phyloP scores from a whole-genome alignment of 2,329 filamentous ascomycete species.

The Raffaelea deltoideospora region DNA sequence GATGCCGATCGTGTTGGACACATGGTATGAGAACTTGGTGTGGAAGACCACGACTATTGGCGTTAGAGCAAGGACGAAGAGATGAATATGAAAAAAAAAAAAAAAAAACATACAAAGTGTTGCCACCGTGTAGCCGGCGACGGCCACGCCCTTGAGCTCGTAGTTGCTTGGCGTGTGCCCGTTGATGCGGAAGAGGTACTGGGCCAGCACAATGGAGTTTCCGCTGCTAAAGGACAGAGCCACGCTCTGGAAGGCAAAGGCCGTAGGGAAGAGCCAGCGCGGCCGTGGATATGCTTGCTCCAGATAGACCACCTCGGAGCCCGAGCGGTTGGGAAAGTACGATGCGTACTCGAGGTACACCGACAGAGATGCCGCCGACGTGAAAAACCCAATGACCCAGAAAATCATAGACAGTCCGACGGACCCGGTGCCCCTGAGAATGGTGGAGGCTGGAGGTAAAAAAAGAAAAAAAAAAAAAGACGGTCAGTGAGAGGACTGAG shows the following conservation, averaged over 20 bases:
- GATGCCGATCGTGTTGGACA: constrained; percentile 37
- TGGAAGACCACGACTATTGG: constrained; percentile 26
- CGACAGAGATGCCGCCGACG: constrained; percentile 36
- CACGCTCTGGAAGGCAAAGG: constrained; percentile 49
- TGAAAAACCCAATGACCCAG: constrained; percentile 47
- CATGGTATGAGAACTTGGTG: constrained; percentile 35
- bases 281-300: constrained; percentile 53
- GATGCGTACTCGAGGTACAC: constrained; percentile 49
- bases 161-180: constrained; percentile 35
- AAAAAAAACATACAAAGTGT: constrained; percentile 29
- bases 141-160: constrained; percentile 50
- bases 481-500: too few relatives aligned
- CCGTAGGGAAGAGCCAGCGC: constrained; percentile 46
- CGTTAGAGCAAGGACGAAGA: neutral
- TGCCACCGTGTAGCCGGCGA: constrained; percentile 47
- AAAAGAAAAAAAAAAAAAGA: too few relatives aligned
- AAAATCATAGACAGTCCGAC: constrained; percentile 46
- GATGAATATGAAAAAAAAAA: neutral
- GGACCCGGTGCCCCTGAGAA: constrained; percentile 44
- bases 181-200: constrained; percentile 46
- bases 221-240: constrained; percentile 49
- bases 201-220: constrained; percentile 48
- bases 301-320: constrained; percentile 51
- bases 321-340: constrained; percentile 52
- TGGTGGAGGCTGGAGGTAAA: constrained; percentile 30